phyloP scores from a whole-genome alignment of 2,329 filamentous ascomycete species.

The Diplodia seriata region DNA sequence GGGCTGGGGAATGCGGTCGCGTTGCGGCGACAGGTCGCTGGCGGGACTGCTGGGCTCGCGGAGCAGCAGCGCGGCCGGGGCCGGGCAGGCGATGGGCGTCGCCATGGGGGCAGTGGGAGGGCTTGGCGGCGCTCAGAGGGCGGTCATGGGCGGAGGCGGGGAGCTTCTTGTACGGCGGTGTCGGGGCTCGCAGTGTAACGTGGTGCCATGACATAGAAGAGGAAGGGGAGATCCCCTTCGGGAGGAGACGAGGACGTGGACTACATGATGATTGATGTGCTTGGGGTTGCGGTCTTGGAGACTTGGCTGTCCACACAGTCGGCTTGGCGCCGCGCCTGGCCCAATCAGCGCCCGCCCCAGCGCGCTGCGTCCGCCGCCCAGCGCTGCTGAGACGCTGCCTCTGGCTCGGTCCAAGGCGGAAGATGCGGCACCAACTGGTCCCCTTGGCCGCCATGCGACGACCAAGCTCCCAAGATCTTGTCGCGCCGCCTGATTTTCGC shows the following conservation, averaged over 20 bases:
- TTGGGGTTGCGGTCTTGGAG: slow-evolving; percentile 31
- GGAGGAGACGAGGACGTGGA: slow-evolving; percentile 24
- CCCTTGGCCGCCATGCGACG: slow-evolving; percentile 9
- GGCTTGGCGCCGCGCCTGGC: not conserved
- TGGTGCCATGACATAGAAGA: slow-evolving; percentile 30
- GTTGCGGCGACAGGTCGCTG: slow-evolving; percentile 31
- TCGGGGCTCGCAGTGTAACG: slow-evolving; percentile 15
- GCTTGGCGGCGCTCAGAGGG: slow-evolving; percentile 22
- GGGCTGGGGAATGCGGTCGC: slow-evolving; percentile 31
- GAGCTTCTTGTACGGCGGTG: slow-evolving; percentile 11
- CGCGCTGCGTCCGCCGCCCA: slow-evolving; percentile 25
- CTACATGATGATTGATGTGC: slow-evolving; percentile 31
- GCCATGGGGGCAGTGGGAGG: slow-evolving; percentile 24
- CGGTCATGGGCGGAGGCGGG: slow-evolving; percentile 11
- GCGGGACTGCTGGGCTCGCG: slow-evolving; percentile 27
- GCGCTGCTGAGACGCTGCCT: slow-evolving; percentile 29
- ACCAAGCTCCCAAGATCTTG: slow-evolving; percentile 7
- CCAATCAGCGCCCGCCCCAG: slow-evolving; percentile 12
- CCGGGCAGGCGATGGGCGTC: slow-evolving; percentile 38
- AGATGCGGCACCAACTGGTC: slow-evolving; percentile 22
- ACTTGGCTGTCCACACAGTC: slow-evolving; percentile 28
- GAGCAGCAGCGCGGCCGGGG: slow-evolving; percentile 10
- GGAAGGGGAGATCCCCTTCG: slow-evolving; percentile 29
- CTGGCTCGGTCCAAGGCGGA: slow-evolving; percentile 31
- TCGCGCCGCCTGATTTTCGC: not conserved